Evolutionary conservation across 257 asterid species (phyloP).

Genomic region (Lantana camara): DNA sequence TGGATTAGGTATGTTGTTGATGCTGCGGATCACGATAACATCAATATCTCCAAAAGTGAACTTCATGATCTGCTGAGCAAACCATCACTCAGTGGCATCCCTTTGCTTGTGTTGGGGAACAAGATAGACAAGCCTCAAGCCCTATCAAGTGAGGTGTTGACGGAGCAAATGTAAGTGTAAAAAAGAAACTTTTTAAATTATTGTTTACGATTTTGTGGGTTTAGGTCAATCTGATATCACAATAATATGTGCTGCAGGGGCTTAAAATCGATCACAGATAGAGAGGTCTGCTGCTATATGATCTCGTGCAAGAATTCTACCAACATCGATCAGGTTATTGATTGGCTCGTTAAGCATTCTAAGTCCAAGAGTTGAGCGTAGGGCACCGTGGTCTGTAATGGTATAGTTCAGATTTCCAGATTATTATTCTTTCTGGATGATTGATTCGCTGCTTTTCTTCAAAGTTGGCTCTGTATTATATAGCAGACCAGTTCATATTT

Average conservation of each 20-base stretch:
- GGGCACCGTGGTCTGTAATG: slow-evolving; percentile 9
- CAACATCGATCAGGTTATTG: slow-evolving; percentile 91
- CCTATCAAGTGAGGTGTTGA: slow-evolving; percentile 74
- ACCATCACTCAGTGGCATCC: slow-evolving; percentile 89
- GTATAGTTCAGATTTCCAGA: slow-evolving; percentile 35
- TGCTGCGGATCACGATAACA: slow-evolving; percentile 92
- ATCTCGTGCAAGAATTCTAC: slow-evolving; percentile 97
- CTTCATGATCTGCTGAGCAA: slow-evolving; percentile 91
- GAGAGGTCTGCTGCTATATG: slow-evolving; percentile 99
- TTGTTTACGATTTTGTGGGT: not conserved
- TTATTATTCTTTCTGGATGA: slow-evolving; percentile 34
- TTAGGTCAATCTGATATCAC: not conserved
- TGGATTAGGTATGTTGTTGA: slow-evolving; percentile 87
- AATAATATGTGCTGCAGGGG: slow-evolving; percentile 57
- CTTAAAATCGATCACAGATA: slow-evolving; percentile 70
- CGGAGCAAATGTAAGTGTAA: slow-evolving; percentile 78
- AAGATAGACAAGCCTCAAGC: slow-evolving; percentile 85
- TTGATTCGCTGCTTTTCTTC: slow-evolving; percentile 34
- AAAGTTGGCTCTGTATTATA: slow-evolving; percentile 38
- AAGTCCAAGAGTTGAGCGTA: slow-evolving; percentile 75
- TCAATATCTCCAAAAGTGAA: slow-evolving; percentile 76
- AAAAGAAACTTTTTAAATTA: not conserved
- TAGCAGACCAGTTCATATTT: slow-evolving; percentile 20
- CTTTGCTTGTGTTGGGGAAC: slow-evolving; percentile 91
- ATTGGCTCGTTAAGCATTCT: slow-evolving; percentile 95